Base-by-base conservation (phyloP, 768 basidiomycete species). In the Panaeolus cyanescens region DNA sequence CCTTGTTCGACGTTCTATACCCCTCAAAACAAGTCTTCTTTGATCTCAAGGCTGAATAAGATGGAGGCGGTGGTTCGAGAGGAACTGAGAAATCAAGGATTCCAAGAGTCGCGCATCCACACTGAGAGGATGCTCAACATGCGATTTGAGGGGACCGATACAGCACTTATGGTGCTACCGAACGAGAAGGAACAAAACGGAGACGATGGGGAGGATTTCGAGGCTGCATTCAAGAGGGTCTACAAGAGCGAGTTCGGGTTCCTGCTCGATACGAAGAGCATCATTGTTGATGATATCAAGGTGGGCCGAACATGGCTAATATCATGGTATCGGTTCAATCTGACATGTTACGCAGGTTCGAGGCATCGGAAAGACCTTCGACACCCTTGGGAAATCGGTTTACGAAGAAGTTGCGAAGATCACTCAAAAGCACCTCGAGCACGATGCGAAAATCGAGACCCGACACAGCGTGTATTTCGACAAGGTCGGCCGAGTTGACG, bases 101-200 rank as follows among this genome's bases (percentile, higher is more conserved):
- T 97, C 70, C 84, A 86, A 67, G 86, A 80, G 10, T 78, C 84
- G 10, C 83, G 87, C n/a, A 83, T 96, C 55, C 79, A 82, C 57
- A 74, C 91, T 5, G 96, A 96, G 72, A 83, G 90, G 20, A 90
- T 90, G 88, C 77, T 94, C 42, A 95, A 95, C 69, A 95, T 95
- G 93, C 86, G 94, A 20, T 96, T 95, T 65, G 91, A 95, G 54
- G 95, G 95, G 3, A 95, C 93, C 0, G 95, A 96, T 74, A 99
- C 96, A 0, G 85, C 95, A 15, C 73, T 98, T 65, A 96, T 98
- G 93, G 85, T 95, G 10, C 77, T 93, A 12, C 85, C 90, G 0
- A 69, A 61, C 2, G 67, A 65, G 19, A 67, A 68, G 8, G 77
- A 80, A 20, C 83, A 80, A 0, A 82, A 88, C 65, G 87, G 82